Conservation (phyloP, 176 grass and related monocot species). For the Ampelocalamus luodianensis region DNA sequence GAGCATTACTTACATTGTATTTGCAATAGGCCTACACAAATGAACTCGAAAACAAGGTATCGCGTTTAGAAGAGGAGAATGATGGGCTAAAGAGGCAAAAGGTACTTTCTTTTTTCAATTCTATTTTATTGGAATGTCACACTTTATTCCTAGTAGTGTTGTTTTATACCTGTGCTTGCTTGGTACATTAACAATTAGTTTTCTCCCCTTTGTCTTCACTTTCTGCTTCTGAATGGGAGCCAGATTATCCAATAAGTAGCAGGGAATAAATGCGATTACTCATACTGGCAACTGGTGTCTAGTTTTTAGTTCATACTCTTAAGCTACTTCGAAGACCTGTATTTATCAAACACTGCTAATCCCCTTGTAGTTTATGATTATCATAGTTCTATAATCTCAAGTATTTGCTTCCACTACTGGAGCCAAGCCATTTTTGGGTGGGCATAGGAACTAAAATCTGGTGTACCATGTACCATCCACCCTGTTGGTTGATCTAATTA, state of each 20-base stretch:
- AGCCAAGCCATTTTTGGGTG: neutral
- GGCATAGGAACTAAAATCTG: conserved; percentile 20
- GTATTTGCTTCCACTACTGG: conserved; percentile 17
- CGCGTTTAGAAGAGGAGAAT: conserved; percentile 89
- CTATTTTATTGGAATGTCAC: conserved; percentile 2
- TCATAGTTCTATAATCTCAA: conserved; percentile 15
- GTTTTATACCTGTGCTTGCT: neutral
- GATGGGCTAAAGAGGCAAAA: conserved; percentile 82
- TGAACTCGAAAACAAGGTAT: conserved; percentile 98
- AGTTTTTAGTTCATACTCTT: neutral
- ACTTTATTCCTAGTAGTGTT: neutral
- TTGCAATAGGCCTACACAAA: conserved; percentile 91
- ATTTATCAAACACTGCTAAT: conserved; percentile 9
- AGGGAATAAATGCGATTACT: conserved; percentile 26
- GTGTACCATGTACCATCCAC: neutral
- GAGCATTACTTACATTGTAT: conserved; percentile 39
- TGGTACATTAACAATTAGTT: conserved; percentile 7
- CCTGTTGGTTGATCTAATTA: conserved; percentile 39
- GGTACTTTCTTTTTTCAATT: conserved; percentile 54
- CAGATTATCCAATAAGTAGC: conserved; percentile 11
- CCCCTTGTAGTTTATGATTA: neutral
- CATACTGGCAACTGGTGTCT: neutral
- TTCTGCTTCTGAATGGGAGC: conserved; percentile 1
- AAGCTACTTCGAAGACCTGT: conserved; percentile 25
- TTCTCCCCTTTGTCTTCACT: neutral